A percentile compares a stretch with the other conserved stretches of the same genome.
Conservation (phyloP, 805 yeast genomes). For the Candida krabiensis region DNA sequence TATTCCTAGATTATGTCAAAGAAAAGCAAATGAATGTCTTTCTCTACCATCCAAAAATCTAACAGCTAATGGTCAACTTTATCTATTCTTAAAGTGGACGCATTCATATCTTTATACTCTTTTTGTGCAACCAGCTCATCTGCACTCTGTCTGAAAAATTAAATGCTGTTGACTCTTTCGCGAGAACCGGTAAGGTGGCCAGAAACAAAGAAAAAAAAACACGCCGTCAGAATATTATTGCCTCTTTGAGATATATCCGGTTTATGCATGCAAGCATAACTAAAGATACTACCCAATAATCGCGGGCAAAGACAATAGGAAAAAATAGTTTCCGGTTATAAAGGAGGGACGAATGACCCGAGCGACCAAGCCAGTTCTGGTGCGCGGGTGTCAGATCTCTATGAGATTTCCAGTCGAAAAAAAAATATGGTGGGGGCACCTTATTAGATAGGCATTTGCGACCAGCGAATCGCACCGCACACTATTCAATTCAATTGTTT, state of each 20-base stretch:
- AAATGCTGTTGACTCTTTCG: slow-evolving; percentile 4
- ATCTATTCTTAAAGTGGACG: slow-evolving; percentile 12
- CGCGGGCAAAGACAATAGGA: not conserved
- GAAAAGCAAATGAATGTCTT: slow-evolving; percentile 4
- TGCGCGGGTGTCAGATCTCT: too few relatives aligned
- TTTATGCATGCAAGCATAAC: too few relatives aligned
- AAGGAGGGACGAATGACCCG: too few relatives aligned
- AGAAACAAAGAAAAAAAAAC: slow-evolving; percentile 3
- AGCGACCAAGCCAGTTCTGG: too few relatives aligned
- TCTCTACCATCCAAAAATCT: slow-evolving; percentile 1
- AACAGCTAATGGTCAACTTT: not conserved
- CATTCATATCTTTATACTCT: slow-evolving; percentile 14
- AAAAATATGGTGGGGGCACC: too few relatives aligned
- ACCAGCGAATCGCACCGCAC: too few relatives aligned
- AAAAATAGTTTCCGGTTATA: too few relatives aligned
- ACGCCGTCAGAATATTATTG: not conserved
- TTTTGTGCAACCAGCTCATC: not conserved
- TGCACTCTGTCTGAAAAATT: not conserved
- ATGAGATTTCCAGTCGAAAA: too few relatives aligned
- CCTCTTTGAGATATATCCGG: slow-evolving; percentile 4
- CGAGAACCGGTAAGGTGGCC: slow-evolving; percentile 3
- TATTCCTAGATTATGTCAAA: too few relatives aligned
- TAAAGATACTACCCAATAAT: too few relatives aligned
- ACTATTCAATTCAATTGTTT: too few relatives aligned
- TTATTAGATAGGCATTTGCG: too few relatives aligned